Evolutionary conservation across 495 filamentous ascomycete genomes (phyloP), one percentile per base, ranked within the genome.

Genomic region (Penicillium cosmopolitanum): DNA sequence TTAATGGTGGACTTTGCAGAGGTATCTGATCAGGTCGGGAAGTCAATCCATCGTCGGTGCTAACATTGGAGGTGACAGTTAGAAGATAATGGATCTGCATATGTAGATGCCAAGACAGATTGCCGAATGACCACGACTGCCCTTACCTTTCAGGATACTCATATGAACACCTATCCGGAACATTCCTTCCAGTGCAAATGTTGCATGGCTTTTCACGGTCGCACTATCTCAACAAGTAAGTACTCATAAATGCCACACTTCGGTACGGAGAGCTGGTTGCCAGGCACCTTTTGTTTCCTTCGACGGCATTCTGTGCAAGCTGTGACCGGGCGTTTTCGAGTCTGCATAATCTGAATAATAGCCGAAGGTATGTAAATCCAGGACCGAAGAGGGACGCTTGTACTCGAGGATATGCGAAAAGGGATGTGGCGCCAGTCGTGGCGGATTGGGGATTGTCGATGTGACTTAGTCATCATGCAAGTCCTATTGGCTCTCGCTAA

Each of bases 251-350:
- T 23, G 47, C 33, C 10, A 4, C 7, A 13, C 33, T 35, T 35
- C 10, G 33, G 10, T 35, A 35, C 10, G 33, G 33, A 10, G 33
- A 10, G 10, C 5, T 35, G 33, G 33, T 5, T 5, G 10, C 33
- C 33, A 35, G n/a, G 18, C 16, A 58, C 56, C 56, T 58, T 57
- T 51, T 58, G 56, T 33, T 58, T 58, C 56, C 56, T 51, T 12
- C 56, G 47, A 23, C 50, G 50, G 19, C 56, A 58, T 52, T 58
- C 56, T 43, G 47, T 51, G 47, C 56, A 58, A 5, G 56, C 47
- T 11, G 56, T 58, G 34, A 58, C 56, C 19, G 50, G 47, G 4
- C 56, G 56, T 47, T 58, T 58, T 12, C 47, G 56, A 28, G 50
- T n/a, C 50, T 34, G 50, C 50, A 51, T 51, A 34, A 50, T 35